Evolutionary conservation across 495 filamentous ascomycete species (phyloP), one percentile per base, ranked within the genome.

Genomic region (Aspergillus kassunensis): DNA sequence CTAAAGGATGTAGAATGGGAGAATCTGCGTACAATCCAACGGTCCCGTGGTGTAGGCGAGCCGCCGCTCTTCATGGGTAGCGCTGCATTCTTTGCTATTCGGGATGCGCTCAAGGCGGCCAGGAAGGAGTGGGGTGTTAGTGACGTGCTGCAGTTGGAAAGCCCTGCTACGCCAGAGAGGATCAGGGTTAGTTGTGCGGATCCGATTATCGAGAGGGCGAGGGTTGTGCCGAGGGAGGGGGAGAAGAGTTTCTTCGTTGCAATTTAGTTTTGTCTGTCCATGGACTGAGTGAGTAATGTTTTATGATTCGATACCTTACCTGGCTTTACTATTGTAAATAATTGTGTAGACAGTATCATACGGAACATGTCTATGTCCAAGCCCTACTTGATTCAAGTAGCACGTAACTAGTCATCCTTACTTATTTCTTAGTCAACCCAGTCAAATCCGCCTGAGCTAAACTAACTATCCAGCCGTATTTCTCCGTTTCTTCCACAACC

Each of bases 41-140:
- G 93, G 12, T 89, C 84, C 33, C 72, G 87, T 30, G 89, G 90
- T 36, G 83, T 92, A 0, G 92, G 92, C 20, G 92, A 97, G 70
- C 92, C 93, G 27, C 93, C 93, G 3, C 69, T 98, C n/a, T 97
- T 97, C 63, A 89, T 98, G 90, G 93, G 92, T 8, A 87, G 82
- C 51, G 79, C 83, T 0, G 90, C 95, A 0, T 97, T 98, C 79
- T 98, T 98, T 64, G 79, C 79, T 6, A 68, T 82, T 33, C 70
- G 79, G 30, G 77, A 77, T 58, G 77, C 77, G 0, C 56, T 80
- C 13, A 63, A 63, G 29, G 60, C 60, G 6, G 60, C 60, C 6
- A 44, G 60, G 24, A 67, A 63, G 56, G 68, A 77, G 60, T 78
- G 75, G 67, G 72, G 68, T 13, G 64, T 73, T 8, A 53, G 61